These are phyloP conservation scores for Rhinocladiella similis DNA, from an alignment of 2,329 filamentous ascomycete genomes.

Conservation along the genomic window DNA sequence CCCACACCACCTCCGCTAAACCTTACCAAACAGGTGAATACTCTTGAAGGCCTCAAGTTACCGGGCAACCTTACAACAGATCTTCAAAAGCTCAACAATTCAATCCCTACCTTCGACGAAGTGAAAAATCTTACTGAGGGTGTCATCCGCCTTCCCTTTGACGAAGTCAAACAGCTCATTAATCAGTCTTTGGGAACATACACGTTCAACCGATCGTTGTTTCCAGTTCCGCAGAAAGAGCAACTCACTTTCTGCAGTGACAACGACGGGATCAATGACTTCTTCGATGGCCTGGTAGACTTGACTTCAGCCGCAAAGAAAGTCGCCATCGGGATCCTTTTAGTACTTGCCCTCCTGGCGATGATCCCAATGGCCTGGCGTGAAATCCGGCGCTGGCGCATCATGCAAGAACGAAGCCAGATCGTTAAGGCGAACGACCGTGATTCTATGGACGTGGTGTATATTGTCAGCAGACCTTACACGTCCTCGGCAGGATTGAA, in stretches of 20 bases:
- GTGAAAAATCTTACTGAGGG: conserved; percentile 79
- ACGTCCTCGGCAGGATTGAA: conserved; percentile 72
- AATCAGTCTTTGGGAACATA: conserved; percentile 71
- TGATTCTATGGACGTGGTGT: conserved; percentile 84
- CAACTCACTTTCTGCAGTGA: conserved; percentile 83
- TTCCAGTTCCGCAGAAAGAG: conserved; percentile 83
- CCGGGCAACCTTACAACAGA: conserved; percentile 67
- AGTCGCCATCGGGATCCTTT: conserved; percentile 73
- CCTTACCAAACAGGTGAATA: conserved; percentile 63
- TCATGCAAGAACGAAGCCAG: conserved; percentile 67
- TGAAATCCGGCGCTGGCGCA: conserved; percentile 75
- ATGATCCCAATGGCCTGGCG: conserved; percentile 78
- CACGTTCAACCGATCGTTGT: conserved; percentile 72
- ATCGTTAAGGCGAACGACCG: conserved; percentile 66
- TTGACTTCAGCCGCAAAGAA: conserved; percentile 69
- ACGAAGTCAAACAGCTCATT: conserved; percentile 72
- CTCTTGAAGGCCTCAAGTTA: conserved; percentile 70
- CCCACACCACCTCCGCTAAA: conserved; percentile 58
- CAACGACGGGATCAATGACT: conserved; percentile 76
- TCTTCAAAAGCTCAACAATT: conserved; percentile 70
- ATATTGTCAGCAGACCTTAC: conserved; percentile 79
- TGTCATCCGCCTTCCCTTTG: conserved; percentile 76
- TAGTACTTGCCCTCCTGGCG: conserved; percentile 68
- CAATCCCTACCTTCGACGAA: conserved; percentile 79
- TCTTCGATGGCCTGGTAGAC: conserved; percentile 72